These are phyloP conservation scores for Xylaria nigripes DNA, from an alignment of 495 filamentous ascomycete species.

Conservation along the genomic window DNA sequence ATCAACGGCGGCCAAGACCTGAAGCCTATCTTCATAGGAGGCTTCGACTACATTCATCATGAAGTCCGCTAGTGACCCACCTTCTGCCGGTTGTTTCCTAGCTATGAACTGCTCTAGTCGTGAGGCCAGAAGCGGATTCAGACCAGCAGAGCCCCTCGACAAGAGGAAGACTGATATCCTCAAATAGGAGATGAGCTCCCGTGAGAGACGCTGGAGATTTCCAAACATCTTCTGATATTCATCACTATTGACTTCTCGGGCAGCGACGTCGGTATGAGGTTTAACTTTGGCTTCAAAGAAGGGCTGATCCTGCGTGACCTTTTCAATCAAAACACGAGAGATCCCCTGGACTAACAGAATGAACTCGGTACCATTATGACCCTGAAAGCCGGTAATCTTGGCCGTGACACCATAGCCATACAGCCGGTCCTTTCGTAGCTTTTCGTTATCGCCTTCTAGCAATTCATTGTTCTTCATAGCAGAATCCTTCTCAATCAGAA, in stretches of 20 bases:
- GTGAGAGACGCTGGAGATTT: conserved; percentile 70
- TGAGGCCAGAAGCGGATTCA: conserved; percentile 77
- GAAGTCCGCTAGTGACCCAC: conserved; percentile 87
- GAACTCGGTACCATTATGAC: conserved; percentile 67
- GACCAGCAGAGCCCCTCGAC: conserved; percentile 44
- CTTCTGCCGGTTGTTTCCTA: conserved; percentile 65
- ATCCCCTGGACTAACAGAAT: conserved; percentile 80
- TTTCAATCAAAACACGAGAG: conserved; percentile 65
- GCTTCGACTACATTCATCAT: conserved; percentile 86
- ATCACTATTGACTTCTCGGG: conserved; percentile 14
- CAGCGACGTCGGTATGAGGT: conserved; percentile 27
- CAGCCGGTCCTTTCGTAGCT: conserved; percentile 62
- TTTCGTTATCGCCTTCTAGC: conserved; percentile 36
- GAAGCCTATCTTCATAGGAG: conserved; percentile 79
- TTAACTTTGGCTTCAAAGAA: conserved; percentile 75
- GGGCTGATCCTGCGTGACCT: conserved; percentile 65
- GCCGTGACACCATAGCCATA: conserved; percentile 71
- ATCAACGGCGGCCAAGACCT: conserved; percentile 68
- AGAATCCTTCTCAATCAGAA: conserved; percentile 45
- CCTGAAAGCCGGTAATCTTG: conserved; percentile 77
- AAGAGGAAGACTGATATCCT: conserved; percentile 69
- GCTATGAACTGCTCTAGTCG: conserved; percentile 79
- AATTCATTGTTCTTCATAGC: conserved; percentile 49
- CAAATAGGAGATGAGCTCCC: conserved; percentile 72
- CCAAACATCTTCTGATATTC: conserved; percentile 56